These are phyloP conservation scores for Bipolaris zeicola DNA, from an alignment of 2,329 filamentous ascomycete genomes.

Conservation along the genomic window DNA sequence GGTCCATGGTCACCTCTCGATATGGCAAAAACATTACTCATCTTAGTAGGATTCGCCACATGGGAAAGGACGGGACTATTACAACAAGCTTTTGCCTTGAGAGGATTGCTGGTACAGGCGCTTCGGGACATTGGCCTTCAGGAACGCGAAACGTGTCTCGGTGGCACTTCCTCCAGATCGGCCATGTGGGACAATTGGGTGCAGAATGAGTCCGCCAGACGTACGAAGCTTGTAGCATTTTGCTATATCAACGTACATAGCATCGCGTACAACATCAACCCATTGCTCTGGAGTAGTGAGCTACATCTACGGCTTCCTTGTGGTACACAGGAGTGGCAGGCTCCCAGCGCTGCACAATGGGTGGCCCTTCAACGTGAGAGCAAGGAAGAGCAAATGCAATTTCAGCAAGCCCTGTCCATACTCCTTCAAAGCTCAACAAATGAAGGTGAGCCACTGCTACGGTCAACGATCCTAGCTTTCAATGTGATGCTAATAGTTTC, in stretches of 20 bases:
- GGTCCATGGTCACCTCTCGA: conserved; percentile 37
- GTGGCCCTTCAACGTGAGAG: conserved; percentile 28
- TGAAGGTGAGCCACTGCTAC: background rate
- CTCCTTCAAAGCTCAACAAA: conserved; percentile 27
- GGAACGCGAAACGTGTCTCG: conserved; percentile 21
- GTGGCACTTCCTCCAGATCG: conserved; percentile 24
- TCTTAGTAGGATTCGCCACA: conserved; percentile 40
- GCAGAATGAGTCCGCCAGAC: conserved; percentile 34
- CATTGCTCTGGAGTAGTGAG: conserved; percentile 38
- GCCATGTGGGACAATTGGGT: conserved; percentile 41
- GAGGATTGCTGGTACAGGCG: conserved; percentile 34
- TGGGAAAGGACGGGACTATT: conserved; percentile 41
- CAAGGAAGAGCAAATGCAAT: conserved; percentile 34
- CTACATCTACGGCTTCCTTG: conserved; percentile 36
- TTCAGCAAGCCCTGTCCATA: conserved; percentile 36
- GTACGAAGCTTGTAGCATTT: conserved; percentile 41
- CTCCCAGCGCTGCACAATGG: conserved; percentile 36
- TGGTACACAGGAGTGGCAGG: conserved; percentile 35
- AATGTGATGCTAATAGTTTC: background rate
- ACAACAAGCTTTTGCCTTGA: conserved; percentile 38
- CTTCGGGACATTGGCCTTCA: conserved; percentile 37
- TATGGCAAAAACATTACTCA: conserved; percentile 36
- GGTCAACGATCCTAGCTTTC: too few species aligned
- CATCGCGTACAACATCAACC: conserved; percentile 41
- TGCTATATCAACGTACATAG: conserved; percentile 44